Base-by-base conservation (phyloP, 2,329 filamentous ascomycete species). In the Colletotrichum theobromicola region DNA sequence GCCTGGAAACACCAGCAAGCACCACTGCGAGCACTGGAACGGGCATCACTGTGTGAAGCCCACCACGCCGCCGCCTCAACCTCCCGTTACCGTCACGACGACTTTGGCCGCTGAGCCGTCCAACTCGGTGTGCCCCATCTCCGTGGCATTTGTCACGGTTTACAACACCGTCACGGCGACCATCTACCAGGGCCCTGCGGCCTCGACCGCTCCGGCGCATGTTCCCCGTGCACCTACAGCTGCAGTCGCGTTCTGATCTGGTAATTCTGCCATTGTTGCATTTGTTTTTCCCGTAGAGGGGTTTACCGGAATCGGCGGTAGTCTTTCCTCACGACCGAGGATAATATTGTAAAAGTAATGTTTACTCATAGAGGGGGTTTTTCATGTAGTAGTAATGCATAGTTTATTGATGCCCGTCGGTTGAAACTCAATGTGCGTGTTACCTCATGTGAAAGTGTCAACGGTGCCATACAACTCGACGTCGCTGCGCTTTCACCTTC, bases 81-180 rank as follows among this genome's bases (percentile, higher is more conserved):
- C 32, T 53, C 50, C 67, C 21, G 46, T 37, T 12, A 58, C 72
- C 15, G 18, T 37, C 62, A 75, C 61, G 63, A 75, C 21, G 46
- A 75, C 53, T n/a, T 13, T 62, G 15, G 68, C 57, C 60, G 18
- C 68, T 24, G 64, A 21, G 61, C 68, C 75, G 53, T 67, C 77
- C 5, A 77, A 73, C 18, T 77, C 77, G 26, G 76, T 75, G 24
- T 83, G 80, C 67, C 65, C 77, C 15, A 71, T 79, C 26, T 81
- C 79, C 7, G 83, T 82, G 30, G 81, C 79, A 55, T 79, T 83
- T 28, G 75, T 79, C 13, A 84, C 83, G 16, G 77, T 81, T 37
- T 85, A 82, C 76, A 85, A 84, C 77, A 85, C 83, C 2, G 77
- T 85, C n/a, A 73, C 79, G 18, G 78, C 81, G 70, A 84, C 83